phyloP scores from a whole-genome alignment of 2,329 filamentous ascomycete genomes.

The Graphilbum sp. region DNA sequence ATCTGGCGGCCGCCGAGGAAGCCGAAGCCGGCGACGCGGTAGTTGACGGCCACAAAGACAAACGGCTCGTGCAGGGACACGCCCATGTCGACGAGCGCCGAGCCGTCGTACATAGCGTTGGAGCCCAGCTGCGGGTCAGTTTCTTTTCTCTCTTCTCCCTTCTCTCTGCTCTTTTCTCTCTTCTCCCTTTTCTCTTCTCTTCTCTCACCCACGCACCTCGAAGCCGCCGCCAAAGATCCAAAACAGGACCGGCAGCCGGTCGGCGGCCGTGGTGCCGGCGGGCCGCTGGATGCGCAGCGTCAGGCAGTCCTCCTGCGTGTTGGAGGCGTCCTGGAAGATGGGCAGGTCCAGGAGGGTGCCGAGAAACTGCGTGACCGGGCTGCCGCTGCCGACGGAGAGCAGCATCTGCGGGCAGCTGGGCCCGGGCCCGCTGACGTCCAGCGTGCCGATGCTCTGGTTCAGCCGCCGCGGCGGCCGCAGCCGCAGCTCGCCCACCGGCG shows the following conservation, averaged over 20 bases:
- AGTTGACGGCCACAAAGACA: constrained; percentile 63
- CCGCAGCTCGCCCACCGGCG: constrained; percentile 48
- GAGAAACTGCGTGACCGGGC: constrained; percentile 25
- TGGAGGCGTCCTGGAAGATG: constrained; percentile 36
- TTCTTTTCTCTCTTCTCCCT: too few relatives aligned
- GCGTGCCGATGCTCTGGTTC: constrained; percentile 37
- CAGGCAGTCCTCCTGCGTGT: constrained; percentile 47
- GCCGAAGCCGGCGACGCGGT: constrained; percentile 59
- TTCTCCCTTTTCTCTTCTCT: too few relatives aligned
- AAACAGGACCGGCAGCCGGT: constrained; percentile 49
- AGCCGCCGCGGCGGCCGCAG: constrained; percentile 52
- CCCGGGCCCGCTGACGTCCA: constrained; percentile 40
- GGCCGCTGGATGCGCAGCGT: constrained; percentile 45
- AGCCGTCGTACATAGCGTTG: constrained; percentile 34
- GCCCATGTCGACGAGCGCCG: constrained; percentile 27
- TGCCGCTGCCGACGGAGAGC: constrained; percentile 34
- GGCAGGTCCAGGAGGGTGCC: constrained; percentile 36
- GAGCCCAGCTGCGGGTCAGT: constrained; percentile 22
- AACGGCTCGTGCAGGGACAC: constrained; percentile 42
- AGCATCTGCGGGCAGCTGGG: constrained; percentile 59
- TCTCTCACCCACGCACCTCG: too few relatives aligned
- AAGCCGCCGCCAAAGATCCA: constrained; percentile 59
- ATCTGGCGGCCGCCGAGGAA: constrained; percentile 57
- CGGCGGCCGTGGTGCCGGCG: constrained; percentile 31
- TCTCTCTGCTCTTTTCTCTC: too few relatives aligned